Base-by-base conservation (phyloP, 108 stramenopile species). In the Nitzschia sp. region DNA sequence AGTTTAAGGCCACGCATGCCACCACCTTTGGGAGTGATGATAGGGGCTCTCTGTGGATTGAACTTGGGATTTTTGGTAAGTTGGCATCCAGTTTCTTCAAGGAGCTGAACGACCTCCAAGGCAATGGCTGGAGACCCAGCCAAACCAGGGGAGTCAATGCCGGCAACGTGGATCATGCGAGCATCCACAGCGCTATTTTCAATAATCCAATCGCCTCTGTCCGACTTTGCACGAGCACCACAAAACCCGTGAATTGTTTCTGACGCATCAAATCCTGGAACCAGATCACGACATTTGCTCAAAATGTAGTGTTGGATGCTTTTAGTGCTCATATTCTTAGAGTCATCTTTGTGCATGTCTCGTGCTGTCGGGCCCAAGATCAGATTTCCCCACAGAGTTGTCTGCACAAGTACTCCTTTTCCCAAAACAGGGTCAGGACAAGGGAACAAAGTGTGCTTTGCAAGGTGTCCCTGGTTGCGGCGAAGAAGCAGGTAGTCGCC, bases 141-240 rank as follows among this genome's bases (percentile, higher is more conserved):
- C 41, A 91, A 62, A 6, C 90, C 90, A 5, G 90, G 90, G 10
- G 78, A 80, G 53, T 91, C 90, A 42, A 91, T 91, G 3, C 90
- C 90, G 15, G 87, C 87, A 7, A 85, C 90, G 41, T 91, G 86
- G 69, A 90, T 86, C 67, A 90, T 84, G 59, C 73, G 71, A 5
- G 63, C 73, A 70, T 90, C 76, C 41, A 72, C 80, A 2, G 61
- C 51, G 12, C 76, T 79, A 7, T 80, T 78, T 54, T 91, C 90
- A 69, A 91, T 88, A 65, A 91, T 91, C 90, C 90, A 91, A 64
- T 91, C 90, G 17, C 90, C 90, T 10, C 84, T 77, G 34, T 78
- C 78, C 6, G 53, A 68, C 44, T 91, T 88, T 0, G 90, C 82
- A 15, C 90, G 79, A 12, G 90, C 90, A 11, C 90, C 90, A 63